phyloP scores from a whole-genome alignment of 768 basidiomycete species.

The Clitopilus hobsonii region DNA sequence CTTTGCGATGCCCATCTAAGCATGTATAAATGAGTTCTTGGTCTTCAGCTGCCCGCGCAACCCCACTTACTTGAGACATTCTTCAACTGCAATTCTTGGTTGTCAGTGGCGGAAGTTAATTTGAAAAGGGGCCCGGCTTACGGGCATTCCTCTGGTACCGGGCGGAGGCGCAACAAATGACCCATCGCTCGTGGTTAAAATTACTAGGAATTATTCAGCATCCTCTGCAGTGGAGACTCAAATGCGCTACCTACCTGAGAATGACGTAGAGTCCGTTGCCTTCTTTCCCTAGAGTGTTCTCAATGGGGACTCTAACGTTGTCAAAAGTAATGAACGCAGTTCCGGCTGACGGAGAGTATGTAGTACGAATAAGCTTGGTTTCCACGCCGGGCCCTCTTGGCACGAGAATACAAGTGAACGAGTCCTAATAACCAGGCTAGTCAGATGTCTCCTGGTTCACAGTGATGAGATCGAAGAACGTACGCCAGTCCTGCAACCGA shows the following conservation, averaged over 20 bases:
- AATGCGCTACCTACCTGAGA: slow-evolving; percentile 14
- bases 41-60: too few relatives aligned
- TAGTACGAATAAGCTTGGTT: slow-evolving; percentile 62
- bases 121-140: too few relatives aligned
- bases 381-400: slow-evolving; percentile 49
- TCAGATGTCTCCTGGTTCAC: too few relatives aligned
- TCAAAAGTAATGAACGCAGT: slow-evolving; percentile 84
- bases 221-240: not conserved
- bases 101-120: too few relatives aligned
- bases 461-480: too few relatives aligned
- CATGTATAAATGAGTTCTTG: not conserved
- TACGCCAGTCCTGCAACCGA: slow-evolving; percentile 64
- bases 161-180: slow-evolving; percentile 36
- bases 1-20: slow-evolving; percentile 80
- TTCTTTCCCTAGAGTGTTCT: slow-evolving; percentile 66
- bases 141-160: not conserved
- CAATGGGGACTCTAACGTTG: slow-evolving; percentile 80
- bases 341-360: slow-evolving; percentile 85
- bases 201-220: slow-evolving; percentile 39
- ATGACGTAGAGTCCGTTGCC: slow-evolving; percentile 29
- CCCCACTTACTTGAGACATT: slow-evolving; percentile 74
- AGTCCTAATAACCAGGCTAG: slow-evolving; percentile 46
- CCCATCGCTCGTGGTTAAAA: slow-evolving; percentile 93
- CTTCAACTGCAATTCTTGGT: slow-evolving; percentile 66
- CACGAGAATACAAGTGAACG: slow-evolving; percentile 32